Percentiles rank a stretch among this genome's conserved stretches.
These are phyloP conservation scores for Raphanus hybrid DNA, from an alignment of 441 rosid species.

Conservation along the genomic window DNA sequence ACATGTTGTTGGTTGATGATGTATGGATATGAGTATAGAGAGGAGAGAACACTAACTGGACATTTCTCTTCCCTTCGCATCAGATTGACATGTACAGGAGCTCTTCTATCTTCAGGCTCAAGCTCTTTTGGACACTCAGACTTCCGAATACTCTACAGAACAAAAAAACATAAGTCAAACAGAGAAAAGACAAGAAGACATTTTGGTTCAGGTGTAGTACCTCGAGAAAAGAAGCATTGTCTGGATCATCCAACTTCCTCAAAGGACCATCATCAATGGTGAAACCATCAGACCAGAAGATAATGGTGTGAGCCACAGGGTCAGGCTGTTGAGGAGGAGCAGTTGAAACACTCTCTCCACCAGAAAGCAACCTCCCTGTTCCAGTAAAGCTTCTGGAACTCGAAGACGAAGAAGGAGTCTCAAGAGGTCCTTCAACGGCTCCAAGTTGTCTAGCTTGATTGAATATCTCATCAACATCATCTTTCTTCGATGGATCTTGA, in stretches of 20 bases:
- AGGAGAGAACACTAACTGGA: constrained; percentile 59
- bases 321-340: constrained; percentile 80
- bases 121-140: constrained; percentile 94
- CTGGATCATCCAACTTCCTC: constrained; percentile 93
- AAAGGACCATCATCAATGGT: constrained; percentile 92
- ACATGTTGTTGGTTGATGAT: neutral
- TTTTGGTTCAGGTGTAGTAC: constrained; percentile 40
- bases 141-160: constrained; percentile 75
- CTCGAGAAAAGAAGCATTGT: constrained; percentile 93
- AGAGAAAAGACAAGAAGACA: neutral
- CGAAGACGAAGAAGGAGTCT: constrained; percentile 56
- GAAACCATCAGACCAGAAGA: constrained; percentile 95
- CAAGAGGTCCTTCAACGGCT: constrained; percentile 89
- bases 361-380: constrained; percentile 78
- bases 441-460: constrained; percentile 89
- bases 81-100: no score
- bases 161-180: constrained; percentile 11
- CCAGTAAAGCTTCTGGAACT: constrained; percentile 88
- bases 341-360: constrained; percentile 70
- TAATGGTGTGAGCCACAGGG: constrained; percentile 79
- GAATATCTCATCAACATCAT: constrained; percentile 91
- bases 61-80: constrained; percentile 60
- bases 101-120: no score
- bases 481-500: constrained; percentile 84
- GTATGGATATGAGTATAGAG: neutral